Evolutionary conservation across 2,329 filamentous ascomycete species (phyloP), one percentile per base, ranked within the genome.

Genomic region (Venturia nashicola): DNA sequence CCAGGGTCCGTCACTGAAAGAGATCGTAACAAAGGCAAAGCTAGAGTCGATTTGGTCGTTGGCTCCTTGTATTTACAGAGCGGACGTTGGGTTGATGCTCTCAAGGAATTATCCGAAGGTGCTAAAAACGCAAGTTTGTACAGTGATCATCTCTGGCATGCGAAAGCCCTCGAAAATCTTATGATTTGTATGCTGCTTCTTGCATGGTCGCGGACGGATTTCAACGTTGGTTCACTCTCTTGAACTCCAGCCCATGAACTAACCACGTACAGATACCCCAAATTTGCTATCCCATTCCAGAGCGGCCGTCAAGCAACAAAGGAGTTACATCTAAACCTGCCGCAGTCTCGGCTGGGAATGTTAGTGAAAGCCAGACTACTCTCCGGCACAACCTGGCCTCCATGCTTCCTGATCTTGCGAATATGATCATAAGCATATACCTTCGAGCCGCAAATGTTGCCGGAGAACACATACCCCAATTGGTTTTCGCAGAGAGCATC

Each of bases 101-200:
- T 97, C 57, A 88, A 85, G 72, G 90, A 96, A 71, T 82, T 97
- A 27, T 80, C 85, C 11, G 93, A 97, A 66, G 90, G 88, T 63
- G 91, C 89, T 1, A 83, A 83, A 11, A 85, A 87, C 68, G 88
- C 91, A 18, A 88, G 90, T 69, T 86, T 85, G 44, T 83, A 89
- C 65, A 92, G 91, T 69, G 94, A 99, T 75, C 90, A 96, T 74
- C 74, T 97, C n/a, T 99, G 94, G 93, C 91, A 97, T 76, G 94
- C 90, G 20, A 97, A 97, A 75, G 92, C 91, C 0, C 80, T 99
- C 23, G 95, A 99, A 72, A 86, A 92, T 36, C 90, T 96, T 66
- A 78, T 94, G 59, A 81, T 96, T 34, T 91, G 88, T 71, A 81
- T 97, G 68, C 72, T 97, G 48, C 83, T 97, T 69, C 85, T 96